Base-by-base conservation (phyloP, 192 early-diverging fungal species). In the Nowakowskiella sp. region DNA sequence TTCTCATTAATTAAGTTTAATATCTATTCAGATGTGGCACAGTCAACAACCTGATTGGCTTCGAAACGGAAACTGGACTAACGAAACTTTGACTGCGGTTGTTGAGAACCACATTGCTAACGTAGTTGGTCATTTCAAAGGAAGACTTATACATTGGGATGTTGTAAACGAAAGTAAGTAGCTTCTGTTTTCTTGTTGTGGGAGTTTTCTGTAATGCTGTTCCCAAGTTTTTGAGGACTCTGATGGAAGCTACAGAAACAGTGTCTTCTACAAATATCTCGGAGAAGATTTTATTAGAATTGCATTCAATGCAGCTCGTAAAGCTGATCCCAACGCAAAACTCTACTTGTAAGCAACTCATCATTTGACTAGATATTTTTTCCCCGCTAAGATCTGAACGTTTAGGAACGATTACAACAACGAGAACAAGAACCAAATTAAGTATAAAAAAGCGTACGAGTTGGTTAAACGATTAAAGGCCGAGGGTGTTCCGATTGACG, bases 341-440 rank as follows among this genome's bases (percentile, higher is more conserved):
- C 60, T 62, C 26, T 62, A 31, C 63, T n/a, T n/a, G n/a, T n/a
- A n/a, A n/a, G n/a, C n/a, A n/a, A n/a, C n/a, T n/a, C n/a, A n/a
- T n/a, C n/a, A n/a, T n/a, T n/a, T n/a, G n/a, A n/a, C n/a, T n/a
- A n/a, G n/a, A n/a, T n/a, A n/a, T n/a, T n/a, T n/a, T n/a, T n/a
- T n/a, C n/a, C n/a, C n/a, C n/a, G n/a, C n/a, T n/a, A n/a, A n/a
- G n/a, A n/a, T n/a, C n/a, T n/a, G n/a, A n/a, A n/a, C n/a, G n/a
- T n/a, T 33, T 53, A 67, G 55, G 5, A 62, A 62, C 42, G 60
- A 62, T 42, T 62, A 62, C 53, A 62, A 62, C 31, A 7, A 60
- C 6, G 56, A 57, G 26, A n/a, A n/a, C n/a, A 55, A 26, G 19
- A 55, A 19, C 26, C n/a, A n/a, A n/a, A 53, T 28, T 23, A 66